These are phyloP conservation scores for Rhodosporidiobolus sp. DNA, from an alignment of 768 basidiomycete species.

Conservation along the genomic window DNA sequence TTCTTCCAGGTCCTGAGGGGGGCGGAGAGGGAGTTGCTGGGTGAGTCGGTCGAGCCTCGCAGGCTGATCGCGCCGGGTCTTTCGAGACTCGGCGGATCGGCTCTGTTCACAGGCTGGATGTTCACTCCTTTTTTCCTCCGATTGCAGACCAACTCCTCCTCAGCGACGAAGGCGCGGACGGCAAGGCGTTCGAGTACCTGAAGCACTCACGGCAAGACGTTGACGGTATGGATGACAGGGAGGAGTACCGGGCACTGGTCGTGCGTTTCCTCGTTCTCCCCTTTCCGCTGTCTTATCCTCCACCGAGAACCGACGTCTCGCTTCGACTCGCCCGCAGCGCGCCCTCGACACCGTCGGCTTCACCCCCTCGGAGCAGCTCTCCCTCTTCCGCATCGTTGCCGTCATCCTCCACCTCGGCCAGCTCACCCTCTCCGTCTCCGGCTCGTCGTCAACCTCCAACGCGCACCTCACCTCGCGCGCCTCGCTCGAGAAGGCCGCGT, in stretches of 20 bases:
- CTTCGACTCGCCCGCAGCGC: conserved; percentile 58
- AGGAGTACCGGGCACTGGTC: conserved; percentile 79
- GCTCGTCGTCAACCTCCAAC: conserved; percentile 68
- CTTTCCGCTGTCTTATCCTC: background rate
- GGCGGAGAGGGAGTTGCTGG: conserved; percentile 62
- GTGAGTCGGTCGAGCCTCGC: conserved; percentile 52
- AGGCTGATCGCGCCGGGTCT: too few species aligned
- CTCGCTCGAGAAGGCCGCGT: conserved; percentile 62
- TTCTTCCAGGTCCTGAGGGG: conserved; percentile 91
- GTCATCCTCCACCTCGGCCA: conserved; percentile 95
- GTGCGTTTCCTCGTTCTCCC: conserved; percentile 56
- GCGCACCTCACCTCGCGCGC: conserved; percentile 50
- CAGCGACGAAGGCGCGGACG: conserved; percentile 50
- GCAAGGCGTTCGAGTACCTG: conserved; percentile 81
- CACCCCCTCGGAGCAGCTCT: conserved; percentile 73
- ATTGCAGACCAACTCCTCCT: conserved; percentile 38
- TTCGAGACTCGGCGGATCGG: too few species aligned
- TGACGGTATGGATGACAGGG: conserved; percentile 88
- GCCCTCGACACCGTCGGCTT: conserved; percentile 91
- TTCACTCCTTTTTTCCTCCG: background rate
- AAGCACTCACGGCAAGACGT: conserved; percentile 84
- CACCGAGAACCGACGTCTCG: background rate
- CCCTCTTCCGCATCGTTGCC: conserved; percentile 90
- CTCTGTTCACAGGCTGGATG: too few species aligned
- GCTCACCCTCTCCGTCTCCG: conserved; percentile 63